Evolutionary conservation across 1,139 yeast genomes (phyloP).

Genomic region (Diutina ranongensis): DNA sequence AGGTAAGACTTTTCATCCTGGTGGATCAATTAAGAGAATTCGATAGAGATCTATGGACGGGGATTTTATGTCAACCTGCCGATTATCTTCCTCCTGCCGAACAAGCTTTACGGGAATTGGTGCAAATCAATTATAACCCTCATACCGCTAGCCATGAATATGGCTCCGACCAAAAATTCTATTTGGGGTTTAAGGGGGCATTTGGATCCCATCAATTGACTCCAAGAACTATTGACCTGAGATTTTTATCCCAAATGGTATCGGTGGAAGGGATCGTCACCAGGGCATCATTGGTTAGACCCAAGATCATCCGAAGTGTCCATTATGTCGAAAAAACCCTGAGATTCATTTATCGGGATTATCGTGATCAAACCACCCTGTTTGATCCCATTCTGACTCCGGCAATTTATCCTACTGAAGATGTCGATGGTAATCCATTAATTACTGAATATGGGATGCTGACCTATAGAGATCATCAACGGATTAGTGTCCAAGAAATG

Average conservation of each 20-base stretch:
- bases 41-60: conserved; percentile 69
- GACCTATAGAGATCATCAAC: conserved; percentile 90
- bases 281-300: conserved; percentile 84
- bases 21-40: conserved; percentile 84
- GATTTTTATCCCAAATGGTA: conserved; percentile 67
- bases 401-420: conserved; percentile 89
- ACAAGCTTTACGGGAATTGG: conserved; percentile 74
- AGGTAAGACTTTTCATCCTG: conserved; percentile 60
- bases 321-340: conserved; percentile 85
- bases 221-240: conserved; percentile 78
- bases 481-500: conserved; percentile 90
- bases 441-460: conserved; percentile 90
- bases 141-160: conserved; percentile 37
- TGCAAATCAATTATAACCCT: conserved; percentile 54
- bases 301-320: conserved; percentile 83
- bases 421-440: conserved; percentile 78
- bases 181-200: conserved; percentile 79
- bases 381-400: conserved; percentile 78
- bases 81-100: conserved; percentile 87
- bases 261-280: conserved; percentile 95
- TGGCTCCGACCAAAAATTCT: conserved; percentile 56
- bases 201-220: conserved; percentile 83
- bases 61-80: conserved; percentile 66
- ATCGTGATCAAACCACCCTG: conserved; percentile 86
- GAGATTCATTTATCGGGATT: conserved; percentile 81